phyloP scores from a whole-genome alignment of 1,284 basidiomycete genomes.

The Rhodotorula sp. region DNA sequence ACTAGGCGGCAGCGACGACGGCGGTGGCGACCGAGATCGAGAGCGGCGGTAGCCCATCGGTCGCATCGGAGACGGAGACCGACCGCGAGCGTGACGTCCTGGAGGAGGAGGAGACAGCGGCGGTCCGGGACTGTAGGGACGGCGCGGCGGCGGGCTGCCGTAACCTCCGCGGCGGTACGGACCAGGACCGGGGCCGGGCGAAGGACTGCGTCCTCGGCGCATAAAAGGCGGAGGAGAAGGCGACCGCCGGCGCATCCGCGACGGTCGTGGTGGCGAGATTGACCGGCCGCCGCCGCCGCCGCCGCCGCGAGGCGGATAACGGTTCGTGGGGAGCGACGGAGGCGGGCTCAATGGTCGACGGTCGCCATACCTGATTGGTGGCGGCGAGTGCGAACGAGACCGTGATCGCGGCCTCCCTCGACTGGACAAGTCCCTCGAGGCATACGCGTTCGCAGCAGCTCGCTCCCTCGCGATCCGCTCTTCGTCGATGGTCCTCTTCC shows the following conservation, averaged over 20 bases:
- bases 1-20: not conserved
- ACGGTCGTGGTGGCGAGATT: not conserved
- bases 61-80: not conserved
- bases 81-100: not conserved
- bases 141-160: conserved; percentile 9
- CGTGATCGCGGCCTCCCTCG: not conserved
- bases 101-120: not conserved
- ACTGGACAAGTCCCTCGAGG: not conserved
- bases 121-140: not conserved
- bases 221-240: not conserved
- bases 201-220: not conserved
- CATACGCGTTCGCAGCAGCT: conserved; percentile 2
- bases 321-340: not conserved
- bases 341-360: conserved; percentile 4
- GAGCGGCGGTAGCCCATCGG: not conserved
- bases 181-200: not conserved
- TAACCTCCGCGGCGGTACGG: not conserved
- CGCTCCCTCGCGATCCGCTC: conserved; percentile 6
- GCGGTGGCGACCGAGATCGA: not conserved
- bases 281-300: not conserved
- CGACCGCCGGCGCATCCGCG: not conserved
- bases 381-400: not conserved
- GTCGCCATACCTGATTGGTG: not conserved
- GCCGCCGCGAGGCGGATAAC: not conserved
- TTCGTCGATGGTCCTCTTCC: not conserved